Percentiles rank a stretch among this genome's conserved stretches.
These are phyloP conservation scores for Diaporthe citrichinensis DNA, from an alignment of 2,329 filamentous ascomycete species.

Conservation along the genomic window DNA sequence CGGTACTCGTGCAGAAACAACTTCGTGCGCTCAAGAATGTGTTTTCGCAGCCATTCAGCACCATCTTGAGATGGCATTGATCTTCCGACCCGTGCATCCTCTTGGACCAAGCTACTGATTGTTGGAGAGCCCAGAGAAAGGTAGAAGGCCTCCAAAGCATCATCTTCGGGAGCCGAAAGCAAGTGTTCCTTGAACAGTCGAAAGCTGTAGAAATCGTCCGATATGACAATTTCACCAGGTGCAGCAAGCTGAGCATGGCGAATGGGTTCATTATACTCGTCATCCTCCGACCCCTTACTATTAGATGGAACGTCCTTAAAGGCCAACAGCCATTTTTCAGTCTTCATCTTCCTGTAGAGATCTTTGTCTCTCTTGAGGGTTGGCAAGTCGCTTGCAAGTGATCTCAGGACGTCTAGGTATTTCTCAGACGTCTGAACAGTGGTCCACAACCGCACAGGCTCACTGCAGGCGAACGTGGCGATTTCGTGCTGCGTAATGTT, in stretches of 20 bases:
- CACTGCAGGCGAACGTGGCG: slow-evolving; percentile 84
- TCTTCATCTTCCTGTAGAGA: slow-evolving; percentile 82
- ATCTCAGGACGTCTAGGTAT: slow-evolving; percentile 86
- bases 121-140: slow-evolving; percentile 81
- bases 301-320: slow-evolving; percentile 79
- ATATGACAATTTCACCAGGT: slow-evolving; percentile 80
- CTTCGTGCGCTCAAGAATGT: slow-evolving; percentile 89
- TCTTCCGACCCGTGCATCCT: slow-evolving; percentile 80
- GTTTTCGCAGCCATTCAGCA: slow-evolving; percentile 80
- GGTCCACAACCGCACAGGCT: slow-evolving; percentile 85
- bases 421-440: slow-evolving; percentile 86
- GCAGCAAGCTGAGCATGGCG: slow-evolving; percentile 84
- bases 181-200: slow-evolving; percentile 88
- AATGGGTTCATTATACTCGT: slow-evolving; percentile 75
- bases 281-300: slow-evolving; percentile 63
- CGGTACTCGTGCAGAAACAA: slow-evolving; percentile 86
- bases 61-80: slow-evolving; percentile 75
- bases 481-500: slow-evolving; percentile 74
- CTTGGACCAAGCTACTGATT: slow-evolving; percentile 83
- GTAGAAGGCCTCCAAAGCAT: slow-evolving; percentile 88
- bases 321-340: slow-evolving; percentile 83
- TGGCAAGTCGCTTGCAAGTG: slow-evolving; percentile 80
- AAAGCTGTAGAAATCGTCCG: slow-evolving; percentile 92
- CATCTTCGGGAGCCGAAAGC: slow-evolving; percentile 91
- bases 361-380: slow-evolving; percentile 83